Evolutionary conservation across 192 early-diverging fungal genomes (phyloP), one percentile per base, ranked within the genome.

Genomic region (Dispira parvispora): DNA sequence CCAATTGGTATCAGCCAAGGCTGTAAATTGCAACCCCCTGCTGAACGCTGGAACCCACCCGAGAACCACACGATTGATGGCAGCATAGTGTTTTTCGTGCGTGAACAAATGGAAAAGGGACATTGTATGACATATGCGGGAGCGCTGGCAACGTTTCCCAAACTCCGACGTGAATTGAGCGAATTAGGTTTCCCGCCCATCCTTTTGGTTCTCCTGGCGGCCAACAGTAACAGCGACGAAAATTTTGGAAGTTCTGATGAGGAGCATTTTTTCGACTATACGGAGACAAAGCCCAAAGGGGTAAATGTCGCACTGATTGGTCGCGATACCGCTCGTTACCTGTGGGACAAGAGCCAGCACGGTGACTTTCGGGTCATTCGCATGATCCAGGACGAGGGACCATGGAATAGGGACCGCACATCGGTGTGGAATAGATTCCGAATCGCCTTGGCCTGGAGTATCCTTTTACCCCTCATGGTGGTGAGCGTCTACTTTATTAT

Each of bases 391-490:
- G 57, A 60, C 14, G 27, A 60, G 21, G 57, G 57, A 16, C 32
- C 43, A 13, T 60, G 57, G 57, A 60, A 60, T 13, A 11, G 57
- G 8, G 57, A 60, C 38, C 57, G 57, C 42, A 27, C 38, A 3
- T 60, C 57, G 21, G 57, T 43, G 26, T 60, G 57, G 57, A 43
- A 60, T 21, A 60, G 43, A 60, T 60, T 60, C 57, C 57, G 57
- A 9, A 60, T 43, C 8, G 57, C 57, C 32, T 6, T 60, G 1
- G 57, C 57, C 12, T 60, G 57, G 57, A 42, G 57, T 18, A 26
- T 43, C 14, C 42, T 60, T 9, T 13, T 43, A 2, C 57, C 57
- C 42, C 42, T 60, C 10, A 28, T 60, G 32, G 38, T 60, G 16
- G 38, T 60, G 9, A 27, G 57, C 32, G 38, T 60, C 11, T 27